A percentile compares a stretch with the other conserved stretches of the same genome.
phyloP scores from a whole-genome alignment of 352 stramenopile species.

The Phytophthora pseudosyringae region DNA sequence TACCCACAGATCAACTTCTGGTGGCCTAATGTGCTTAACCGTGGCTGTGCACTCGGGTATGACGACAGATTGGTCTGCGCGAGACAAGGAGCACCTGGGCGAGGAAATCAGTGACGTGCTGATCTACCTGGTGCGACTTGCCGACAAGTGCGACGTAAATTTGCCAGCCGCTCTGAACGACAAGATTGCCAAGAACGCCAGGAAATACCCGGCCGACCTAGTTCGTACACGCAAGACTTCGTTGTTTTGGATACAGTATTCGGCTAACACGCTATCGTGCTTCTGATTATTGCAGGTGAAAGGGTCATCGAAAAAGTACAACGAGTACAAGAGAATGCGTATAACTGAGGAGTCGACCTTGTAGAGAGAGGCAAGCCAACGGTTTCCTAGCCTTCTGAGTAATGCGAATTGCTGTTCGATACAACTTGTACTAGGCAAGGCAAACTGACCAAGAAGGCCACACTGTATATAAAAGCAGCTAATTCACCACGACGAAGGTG shows the following conservation, averaged over 20 bases:
- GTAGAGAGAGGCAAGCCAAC: constrained; percentile 18
- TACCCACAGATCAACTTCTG: not conserved
- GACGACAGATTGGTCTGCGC: constrained; percentile 64
- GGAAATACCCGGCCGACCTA: constrained; percentile 79
- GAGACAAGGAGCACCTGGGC: constrained; percentile 91
- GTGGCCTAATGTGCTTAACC: not conserved
- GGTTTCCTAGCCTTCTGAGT: not conserved
- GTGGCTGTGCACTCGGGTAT: not conserved
- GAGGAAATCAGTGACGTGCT: constrained; percentile 97
- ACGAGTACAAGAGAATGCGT: constrained; percentile 76
- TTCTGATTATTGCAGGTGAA: constrained; percentile 40
- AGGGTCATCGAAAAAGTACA: constrained; percentile 83
- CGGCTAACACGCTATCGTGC: constrained; percentile 2
- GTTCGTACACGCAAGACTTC: constrained; percentile 16
- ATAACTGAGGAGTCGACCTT: constrained; percentile 53
- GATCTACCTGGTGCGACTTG: constrained; percentile 97
- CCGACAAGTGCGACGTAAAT: constrained; percentile 92
- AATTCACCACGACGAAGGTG: constrained; percentile 30
- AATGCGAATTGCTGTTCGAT: constrained; percentile 6
- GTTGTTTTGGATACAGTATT: not conserved
- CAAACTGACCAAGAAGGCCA: not conserved
- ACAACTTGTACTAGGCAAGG: not conserved
- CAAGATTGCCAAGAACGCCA: constrained; percentile 93
- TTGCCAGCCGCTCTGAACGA: constrained; percentile 86
- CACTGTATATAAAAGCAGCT: constrained; percentile 32